Evolutionary conservation across 2,329 filamentous ascomycete genomes (phyloP), one percentile per base, ranked within the genome.

Genomic region (Didymella segeticola): DNA sequence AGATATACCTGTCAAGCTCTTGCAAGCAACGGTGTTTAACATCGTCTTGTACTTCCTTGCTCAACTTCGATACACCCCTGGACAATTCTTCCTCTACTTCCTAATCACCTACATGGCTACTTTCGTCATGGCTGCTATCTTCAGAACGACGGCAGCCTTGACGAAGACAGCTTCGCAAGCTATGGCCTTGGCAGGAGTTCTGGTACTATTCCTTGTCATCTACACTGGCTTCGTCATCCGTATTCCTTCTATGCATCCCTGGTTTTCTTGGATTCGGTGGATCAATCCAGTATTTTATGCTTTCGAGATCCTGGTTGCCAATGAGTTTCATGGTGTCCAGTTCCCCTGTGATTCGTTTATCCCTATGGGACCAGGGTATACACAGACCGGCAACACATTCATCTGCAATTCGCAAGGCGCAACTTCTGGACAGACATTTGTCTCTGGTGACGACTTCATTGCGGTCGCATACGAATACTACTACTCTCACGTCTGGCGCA

Each of bases 41-140:
- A 58, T 92, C 15, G 82, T 85, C 0, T 75, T 96, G 5, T 96
- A 96, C 77, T 96, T 96, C 75, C 86, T 96, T 83, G 87, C 89
- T 0, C 88, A 90, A 57, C 78, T 97, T 23, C 84, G 89, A 39
- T 83, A 89, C 31, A 86, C 88, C 43, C 77, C 90, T 0, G 88
- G 86, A 1, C 78, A 87, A 1, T 96, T 95, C 80, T 96, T 96
- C 80, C 86, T 91, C 74, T 96, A 89, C 82, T 77, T 92, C 59
- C 79, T 68, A 91, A 68, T 83, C 82, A 62, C 68, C 2, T 72
- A 71, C 38, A 78, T 80, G 29, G 82, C 77, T 3, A 86, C 84
- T 0, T 80, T 89, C 46, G 80, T 80, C 50, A 95, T 95, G 89
- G 90, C 88, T 26, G 91, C 90, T 81, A 82, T 93, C 49, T 96